These are phyloP conservation scores for Eimeria necatrix DNA, from an alignment of 169 alveolate genomes.

Conservation along the genomic window DNA sequence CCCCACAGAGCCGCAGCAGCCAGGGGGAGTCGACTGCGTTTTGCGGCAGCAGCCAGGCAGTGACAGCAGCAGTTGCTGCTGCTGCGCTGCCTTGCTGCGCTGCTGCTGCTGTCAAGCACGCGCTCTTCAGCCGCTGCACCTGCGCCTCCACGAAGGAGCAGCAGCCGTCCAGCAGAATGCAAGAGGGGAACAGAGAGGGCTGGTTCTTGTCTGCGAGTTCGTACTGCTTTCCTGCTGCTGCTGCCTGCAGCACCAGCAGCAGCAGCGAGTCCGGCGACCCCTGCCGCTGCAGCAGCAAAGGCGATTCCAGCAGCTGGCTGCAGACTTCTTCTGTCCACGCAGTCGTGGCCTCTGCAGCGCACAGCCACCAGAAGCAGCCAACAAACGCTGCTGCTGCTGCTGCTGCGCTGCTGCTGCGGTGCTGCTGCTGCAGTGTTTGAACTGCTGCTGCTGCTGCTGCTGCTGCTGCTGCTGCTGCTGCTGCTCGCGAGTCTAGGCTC, in stretches of 20 bases:
- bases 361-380: neutral
- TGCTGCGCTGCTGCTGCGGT: neutral
- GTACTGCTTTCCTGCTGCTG: conserved; percentile 9
- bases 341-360: conserved; percentile 34
- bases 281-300: conserved; percentile 62
- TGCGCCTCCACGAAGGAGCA: conserved; percentile 70
- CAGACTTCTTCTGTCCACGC: conserved; percentile 44
- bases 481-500: neutral
- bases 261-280: neutral
- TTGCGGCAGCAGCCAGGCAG: conserved; percentile 56
- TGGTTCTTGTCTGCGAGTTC: conserved; percentile 52
- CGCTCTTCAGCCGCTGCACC: conserved; percentile 75
- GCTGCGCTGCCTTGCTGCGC: conserved; percentile 53
- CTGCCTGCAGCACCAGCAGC: conserved; percentile 41
- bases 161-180: conserved; percentile 38
- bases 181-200: conserved; percentile 71
- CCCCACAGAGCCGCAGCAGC: conserved; percentile 33
- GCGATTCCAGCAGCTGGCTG: conserved; percentile 9
- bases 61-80: conserved; percentile 27
- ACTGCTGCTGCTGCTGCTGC: neutral
- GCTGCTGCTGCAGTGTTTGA: neutral
- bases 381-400: neutral
- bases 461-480: conserved; percentile 1
- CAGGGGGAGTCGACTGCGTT: neutral
- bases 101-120: conserved; percentile 71